Evolutionary conservation across 176 grass and related monocot species (phyloP).

Genomic region (Paspalum notatum): DNA sequence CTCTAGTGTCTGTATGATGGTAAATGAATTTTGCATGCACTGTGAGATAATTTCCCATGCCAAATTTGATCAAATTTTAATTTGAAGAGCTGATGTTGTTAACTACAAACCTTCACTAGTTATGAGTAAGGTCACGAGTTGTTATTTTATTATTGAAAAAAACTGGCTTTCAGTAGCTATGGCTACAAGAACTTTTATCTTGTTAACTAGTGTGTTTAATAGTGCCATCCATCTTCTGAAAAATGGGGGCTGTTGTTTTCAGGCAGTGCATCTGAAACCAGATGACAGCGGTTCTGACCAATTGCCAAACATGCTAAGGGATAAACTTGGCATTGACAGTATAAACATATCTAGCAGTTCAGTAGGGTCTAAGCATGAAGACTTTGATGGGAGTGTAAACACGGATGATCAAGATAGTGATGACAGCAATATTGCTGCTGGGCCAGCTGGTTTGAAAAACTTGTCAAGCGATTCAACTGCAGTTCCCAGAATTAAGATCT

Average conservation of each 20-base stretch:
- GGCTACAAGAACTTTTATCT: neutral
- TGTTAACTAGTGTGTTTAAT: neutral
- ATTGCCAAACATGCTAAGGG: slow-evolving; percentile 41
- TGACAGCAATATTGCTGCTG: slow-evolving; percentile 58
- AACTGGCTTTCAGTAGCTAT: neutral
- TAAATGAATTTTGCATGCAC: slow-evolving; percentile 17
- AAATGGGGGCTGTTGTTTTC: slow-evolving; percentile 32
- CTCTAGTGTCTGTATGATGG: neutral
- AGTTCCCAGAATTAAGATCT: slow-evolving; percentile 67
- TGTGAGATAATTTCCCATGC: neutral
- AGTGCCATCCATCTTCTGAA: slow-evolving; percentile 22
- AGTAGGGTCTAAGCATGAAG: slow-evolving; percentile 53
- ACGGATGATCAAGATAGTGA: slow-evolving; percentile 62
- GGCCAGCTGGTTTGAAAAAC: slow-evolving; percentile 57
- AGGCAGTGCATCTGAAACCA: slow-evolving; percentile 89
- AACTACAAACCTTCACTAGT: neutral
- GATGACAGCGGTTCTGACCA: slow-evolving; percentile 53
- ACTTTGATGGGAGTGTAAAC: slow-evolving; percentile 46
- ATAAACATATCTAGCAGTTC: slow-evolving; percentile 61
- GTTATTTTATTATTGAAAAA: neutral
- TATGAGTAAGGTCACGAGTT: neutral
- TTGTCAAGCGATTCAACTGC: slow-evolving; percentile 63
- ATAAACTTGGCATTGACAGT: slow-evolving; percentile 55
- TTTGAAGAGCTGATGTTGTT: neutral
- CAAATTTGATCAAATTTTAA: slow-evolving; percentile 13